A percentile compares a stretch with the other conserved stretches of the same genome.
Evolutionary conservation across 768 basidiomycete species (phyloP).

Genomic region (Panus rudis): DNA sequence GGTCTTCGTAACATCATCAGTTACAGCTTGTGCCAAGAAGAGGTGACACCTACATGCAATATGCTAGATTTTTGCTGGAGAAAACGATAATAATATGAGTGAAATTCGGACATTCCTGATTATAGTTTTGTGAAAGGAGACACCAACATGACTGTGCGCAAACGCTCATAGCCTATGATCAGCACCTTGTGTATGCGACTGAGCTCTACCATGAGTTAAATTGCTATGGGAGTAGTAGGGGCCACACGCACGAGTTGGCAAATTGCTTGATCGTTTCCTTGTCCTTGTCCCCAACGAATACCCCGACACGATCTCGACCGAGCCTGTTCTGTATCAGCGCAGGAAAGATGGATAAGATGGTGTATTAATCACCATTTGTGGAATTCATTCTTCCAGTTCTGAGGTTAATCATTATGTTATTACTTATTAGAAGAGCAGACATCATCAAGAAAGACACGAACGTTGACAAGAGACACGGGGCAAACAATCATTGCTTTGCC

Average conservation of each 20-base stretch:
- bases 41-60: conserved; percentile 48
- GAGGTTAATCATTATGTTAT: not conserved
- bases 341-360: not conserved
- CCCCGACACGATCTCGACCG: conserved; percentile 46
- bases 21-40: not conserved
- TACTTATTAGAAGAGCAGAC: not conserved
- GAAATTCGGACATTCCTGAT: not conserved
- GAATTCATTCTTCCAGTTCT: conserved; percentile 97
- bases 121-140: not conserved
- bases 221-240: not conserved
- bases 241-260: conserved; percentile 52
- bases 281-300: conserved; percentile 55
- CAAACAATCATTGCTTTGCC: conserved; percentile 90
- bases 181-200: conserved; percentile 79
- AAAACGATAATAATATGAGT: conserved; percentile 1
- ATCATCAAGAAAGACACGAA: conserved; percentile 27
- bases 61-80: conserved; percentile 53
- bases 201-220: conserved; percentile 2
- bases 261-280: conserved; percentile 61
- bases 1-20: conserved; percentile 41
- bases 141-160: conserved; percentile 74
- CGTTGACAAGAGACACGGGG: conserved; percentile 84
- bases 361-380: conserved; percentile 67
- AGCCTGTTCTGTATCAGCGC: conserved; percentile 29
- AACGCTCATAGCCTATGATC: conserved; percentile 91